Conservation (phyloP, 2,329 filamentous ascomycete species). For the Sporothrix brasiliensis region DNA sequence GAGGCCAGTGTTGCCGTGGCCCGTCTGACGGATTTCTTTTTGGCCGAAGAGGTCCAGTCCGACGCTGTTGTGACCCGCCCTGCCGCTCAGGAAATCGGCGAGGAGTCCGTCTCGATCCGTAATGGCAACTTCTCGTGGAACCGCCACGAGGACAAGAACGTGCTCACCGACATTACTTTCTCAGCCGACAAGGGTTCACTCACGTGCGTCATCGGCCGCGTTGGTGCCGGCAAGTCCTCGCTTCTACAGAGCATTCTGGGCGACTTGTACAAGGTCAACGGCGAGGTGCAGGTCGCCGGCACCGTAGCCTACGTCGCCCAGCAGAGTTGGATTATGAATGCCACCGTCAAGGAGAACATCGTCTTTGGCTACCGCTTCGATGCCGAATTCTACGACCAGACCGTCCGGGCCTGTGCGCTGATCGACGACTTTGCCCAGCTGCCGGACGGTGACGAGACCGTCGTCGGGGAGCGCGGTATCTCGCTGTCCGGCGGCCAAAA, state of each 20-base stretch:
- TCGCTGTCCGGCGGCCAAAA: constrained; percentile 96
- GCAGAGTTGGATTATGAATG: constrained; percentile 95
- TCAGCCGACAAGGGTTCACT: constrained; percentile 90
- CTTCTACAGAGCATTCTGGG: constrained; percentile 86
- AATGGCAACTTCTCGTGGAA: constrained; percentile 96
- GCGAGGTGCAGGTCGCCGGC: constrained; percentile 80
- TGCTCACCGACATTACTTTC: constrained; percentile 82
- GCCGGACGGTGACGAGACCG: constrained; percentile 93
- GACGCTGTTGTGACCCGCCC: constrained; percentile 76
- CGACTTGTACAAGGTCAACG: constrained; percentile 86
- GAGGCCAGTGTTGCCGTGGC: constrained; percentile 92
- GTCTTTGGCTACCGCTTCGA: constrained; percentile 95
- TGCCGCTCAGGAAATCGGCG: constrained; percentile 73
- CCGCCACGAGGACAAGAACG: constrained; percentile 70
- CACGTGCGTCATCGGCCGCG: constrained; percentile 87
- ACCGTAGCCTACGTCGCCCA: constrained; percentile 90
- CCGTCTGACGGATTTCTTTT: constrained; percentile 81
- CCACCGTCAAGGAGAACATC: constrained; percentile 95
- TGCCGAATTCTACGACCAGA: constrained; percentile 89
- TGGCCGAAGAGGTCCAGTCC: constrained; percentile 83
- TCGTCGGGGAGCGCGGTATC: constrained; percentile 95
- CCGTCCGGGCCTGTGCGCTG: constrained; percentile 87
- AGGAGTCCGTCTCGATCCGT: constrained; percentile 81
- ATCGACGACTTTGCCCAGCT: constrained; percentile 87
- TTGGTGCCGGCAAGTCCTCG: constrained; percentile 95